These are phyloP conservation scores for Tuber calosporum DNA, from an alignment of 495 filamentous ascomycete genomes.

Conservation along the genomic window DNA sequence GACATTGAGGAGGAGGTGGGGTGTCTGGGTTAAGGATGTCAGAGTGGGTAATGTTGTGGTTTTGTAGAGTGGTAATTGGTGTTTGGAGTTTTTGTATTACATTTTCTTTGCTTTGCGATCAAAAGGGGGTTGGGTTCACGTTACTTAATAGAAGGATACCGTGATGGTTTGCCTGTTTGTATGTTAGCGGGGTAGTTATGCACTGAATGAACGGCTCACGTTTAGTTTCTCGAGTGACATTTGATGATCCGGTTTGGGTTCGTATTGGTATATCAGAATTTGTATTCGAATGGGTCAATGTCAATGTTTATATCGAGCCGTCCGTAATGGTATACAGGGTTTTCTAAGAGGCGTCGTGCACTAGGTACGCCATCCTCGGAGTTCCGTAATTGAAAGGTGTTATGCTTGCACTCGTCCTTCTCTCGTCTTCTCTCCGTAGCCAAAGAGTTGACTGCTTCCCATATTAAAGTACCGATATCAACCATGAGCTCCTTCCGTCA, in stretches of 20 bases:
- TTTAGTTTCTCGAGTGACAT: background rate
- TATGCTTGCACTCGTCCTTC: background rate
- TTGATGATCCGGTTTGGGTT: background rate
- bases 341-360: background rate
- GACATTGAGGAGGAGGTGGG: slow-evolving; percentile 69
- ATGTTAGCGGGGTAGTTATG: background rate
- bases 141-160: background rate
- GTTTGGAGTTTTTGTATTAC: background rate
- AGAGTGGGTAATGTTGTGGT: slow-evolving; percentile 74
- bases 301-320: background rate
- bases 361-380: background rate
- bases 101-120: background rate
- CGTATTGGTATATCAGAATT: background rate
- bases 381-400: background rate
- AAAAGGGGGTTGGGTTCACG: background rate
- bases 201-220: background rate
- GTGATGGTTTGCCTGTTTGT: background rate
- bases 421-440: background rate
- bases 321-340: background rate
- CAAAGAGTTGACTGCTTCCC: background rate
- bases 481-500: background rate
- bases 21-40: slow-evolving; percentile 71
- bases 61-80: slow-evolving; percentile 44
- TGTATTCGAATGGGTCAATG: background rate
- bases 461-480: background rate